Evolutionary conservation across 1,284 basidiomycete species (phyloP), one percentile per base, ranked within the genome.

Genomic region (Nidula niveotomentosa): DNA sequence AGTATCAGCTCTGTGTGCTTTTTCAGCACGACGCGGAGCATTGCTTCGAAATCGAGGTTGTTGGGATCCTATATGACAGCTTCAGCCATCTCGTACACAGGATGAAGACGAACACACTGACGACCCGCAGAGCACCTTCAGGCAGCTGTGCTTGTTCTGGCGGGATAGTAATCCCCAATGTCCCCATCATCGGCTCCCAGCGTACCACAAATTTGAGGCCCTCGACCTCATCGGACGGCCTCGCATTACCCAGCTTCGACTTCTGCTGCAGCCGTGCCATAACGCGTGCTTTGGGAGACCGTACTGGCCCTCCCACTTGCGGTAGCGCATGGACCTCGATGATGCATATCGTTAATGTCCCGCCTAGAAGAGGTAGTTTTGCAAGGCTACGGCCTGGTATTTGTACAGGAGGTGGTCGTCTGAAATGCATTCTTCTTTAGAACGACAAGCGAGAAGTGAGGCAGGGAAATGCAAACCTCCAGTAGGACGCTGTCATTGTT

Each of bases 181-280:
- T 83, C 36, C 77, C 78, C 54, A 76, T 75, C 49, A 78, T 76
- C 3, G 88, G 85, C 61, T 86, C 84, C 90, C 90, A 93, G 49
- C 73, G 73, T 10, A 88, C 83, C 36, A 81, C 74, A 57, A 79
- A 73, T 69, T 76, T 69, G 76, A 89, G 54, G 73, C 78, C 78
- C 67, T 93, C 88, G 2, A 90, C 81, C 56, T 85, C 81, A 62
- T 93, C 91, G 1, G 88, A 91, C 1, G 87, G 81, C 43, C 72
- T 73, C 23, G 66, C 69, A 48, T 63, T 65, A 23, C 74, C 76
- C 5, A 90, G 71, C 62, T 88, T 89, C 2, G 84, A 73, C 56
- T 77, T 78, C 54, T 80, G 78, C 60, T 89, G 86, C 53, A 91
- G 69, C 56, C 84, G 80, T 0, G 85, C 79, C 9, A 90, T 68